Evolutionary conservation across 306 rosid species (phyloP).

Genomic region (Corylus avellana): DNA sequence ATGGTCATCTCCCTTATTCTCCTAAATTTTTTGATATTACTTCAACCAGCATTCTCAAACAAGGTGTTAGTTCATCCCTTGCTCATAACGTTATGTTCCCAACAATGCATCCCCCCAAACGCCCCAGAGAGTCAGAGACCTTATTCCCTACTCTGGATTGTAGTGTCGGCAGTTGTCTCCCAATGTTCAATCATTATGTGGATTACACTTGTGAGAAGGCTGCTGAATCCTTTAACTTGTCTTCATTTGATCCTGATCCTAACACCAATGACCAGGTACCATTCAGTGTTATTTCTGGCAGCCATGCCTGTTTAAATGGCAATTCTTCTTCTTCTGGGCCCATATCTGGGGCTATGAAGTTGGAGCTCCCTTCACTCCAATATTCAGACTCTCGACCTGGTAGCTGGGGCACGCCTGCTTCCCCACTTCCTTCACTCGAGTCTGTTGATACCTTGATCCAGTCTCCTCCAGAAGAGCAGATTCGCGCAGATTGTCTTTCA

Average conservation of each 20-base stretch:
- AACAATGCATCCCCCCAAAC: slow-evolving; percentile 43
- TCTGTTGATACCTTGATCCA: slow-evolving; percentile 54
- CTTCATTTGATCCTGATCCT: slow-evolving; percentile 41
- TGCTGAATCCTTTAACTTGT: slow-evolving; percentile 33
- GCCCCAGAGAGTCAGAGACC: slow-evolving; percentile 36
- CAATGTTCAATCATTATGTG: slow-evolving; percentile 38
- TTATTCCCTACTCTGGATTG: slow-evolving; percentile 29
- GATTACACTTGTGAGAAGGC: slow-evolving; percentile 34
- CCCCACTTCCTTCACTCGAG: slow-evolving; percentile 57
- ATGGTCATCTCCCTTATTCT: slow-evolving; percentile 27
- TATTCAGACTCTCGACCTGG: slow-evolving; percentile 61
- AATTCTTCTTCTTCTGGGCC: slow-evolving; percentile 71
- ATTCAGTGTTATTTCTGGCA: slow-evolving; percentile 40
- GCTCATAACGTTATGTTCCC: slow-evolving; percentile 35
- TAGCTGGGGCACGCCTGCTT: slow-evolving; percentile 44
- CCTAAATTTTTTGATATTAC: slow-evolving; percentile 37
- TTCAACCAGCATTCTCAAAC: slow-evolving; percentile 40
- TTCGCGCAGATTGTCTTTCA: slow-evolving; percentile 38
- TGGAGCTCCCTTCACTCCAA: slow-evolving; percentile 99
- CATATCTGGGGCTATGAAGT: slow-evolving; percentile 54
- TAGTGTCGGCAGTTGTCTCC: slow-evolving; percentile 33
- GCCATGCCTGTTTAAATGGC: slow-evolving; percentile 75
- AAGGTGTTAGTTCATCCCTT: slow-evolving; percentile 42
- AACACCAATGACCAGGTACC: slow-evolving; percentile 29
- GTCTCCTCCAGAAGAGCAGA: slow-evolving; percentile 41